phyloP scores from a whole-genome alignment of 805 yeast genomes.

The Saturnispora gosingensis region DNA sequence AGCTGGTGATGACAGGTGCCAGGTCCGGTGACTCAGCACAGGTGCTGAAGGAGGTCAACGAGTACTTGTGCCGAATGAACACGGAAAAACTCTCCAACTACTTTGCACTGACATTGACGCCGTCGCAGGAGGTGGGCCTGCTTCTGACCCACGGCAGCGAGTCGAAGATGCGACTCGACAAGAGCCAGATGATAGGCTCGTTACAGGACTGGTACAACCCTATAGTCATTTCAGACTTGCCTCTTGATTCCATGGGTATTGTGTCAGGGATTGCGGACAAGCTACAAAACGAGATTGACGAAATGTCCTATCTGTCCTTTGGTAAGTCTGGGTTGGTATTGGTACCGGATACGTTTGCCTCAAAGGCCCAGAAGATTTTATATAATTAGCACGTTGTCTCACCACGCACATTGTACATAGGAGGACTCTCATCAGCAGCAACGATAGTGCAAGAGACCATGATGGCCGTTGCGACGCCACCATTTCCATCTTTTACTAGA shows the following conservation, averaged over 20 bases:
- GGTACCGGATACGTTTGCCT: constrained; percentile 39
- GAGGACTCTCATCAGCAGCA: no score
- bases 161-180: constrained; percentile 32
- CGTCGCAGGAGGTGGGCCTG: constrained; percentile 41
- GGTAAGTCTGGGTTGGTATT: constrained; percentile 52
- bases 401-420: not conserved
- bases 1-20: constrained; percentile 49
- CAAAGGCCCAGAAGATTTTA: constrained; percentile 1
- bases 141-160: constrained; percentile 35
- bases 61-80: constrained; percentile 22
- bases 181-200: constrained; percentile 42
- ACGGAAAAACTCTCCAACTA: constrained; percentile 28
- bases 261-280: constrained; percentile 55
- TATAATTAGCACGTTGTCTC: not conserved
- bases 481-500: no score
- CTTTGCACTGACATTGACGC: constrained; percentile 46
- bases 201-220: constrained; percentile 50
- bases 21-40: constrained; percentile 38
- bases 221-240: constrained; percentile 39
- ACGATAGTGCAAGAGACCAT: no score
- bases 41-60: constrained; percentile 36
- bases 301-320: constrained; percentile 52
- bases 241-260: constrained; percentile 54
- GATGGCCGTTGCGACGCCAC: no score
- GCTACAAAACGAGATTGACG: constrained; percentile 30